Conservation (phyloP, 208 protist genomes). For the Leptomonas pyrrhocoris region DNA sequence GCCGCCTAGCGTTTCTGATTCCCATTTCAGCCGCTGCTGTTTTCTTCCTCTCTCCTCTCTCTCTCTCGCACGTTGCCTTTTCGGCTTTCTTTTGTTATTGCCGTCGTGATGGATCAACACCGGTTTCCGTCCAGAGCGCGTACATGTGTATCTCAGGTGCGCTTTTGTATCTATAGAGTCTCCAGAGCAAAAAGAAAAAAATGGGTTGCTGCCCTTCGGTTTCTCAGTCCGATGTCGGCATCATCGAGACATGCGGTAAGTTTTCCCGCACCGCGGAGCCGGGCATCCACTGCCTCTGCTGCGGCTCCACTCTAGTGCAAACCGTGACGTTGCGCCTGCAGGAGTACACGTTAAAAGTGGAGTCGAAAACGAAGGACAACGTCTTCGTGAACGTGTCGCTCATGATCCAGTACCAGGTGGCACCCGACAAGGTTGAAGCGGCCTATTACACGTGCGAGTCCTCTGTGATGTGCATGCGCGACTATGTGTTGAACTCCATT, state of each 20-base stretch:
- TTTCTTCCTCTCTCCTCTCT: too few species aligned
- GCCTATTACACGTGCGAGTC: conserved; percentile 55
- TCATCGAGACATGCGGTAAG: conserved; percentile 70
- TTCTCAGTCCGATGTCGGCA: conserved; percentile 58
- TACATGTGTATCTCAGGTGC: too few species aligned
- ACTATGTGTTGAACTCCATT: conserved; percentile 78
- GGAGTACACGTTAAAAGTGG: conserved; percentile 41
- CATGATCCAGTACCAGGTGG: conserved; percentile 64
- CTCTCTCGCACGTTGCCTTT: too few species aligned
- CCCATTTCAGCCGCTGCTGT: too few species aligned
- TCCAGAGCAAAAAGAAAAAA: conserved; percentile 2
- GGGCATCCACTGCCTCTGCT: conserved; percentile 64
- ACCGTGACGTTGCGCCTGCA: conserved; percentile 51
- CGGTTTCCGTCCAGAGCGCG: too few species aligned
- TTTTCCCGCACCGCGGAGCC: conserved; percentile 52
- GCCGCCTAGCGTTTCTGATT: too few species aligned
- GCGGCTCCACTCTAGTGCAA: conserved; percentile 37
- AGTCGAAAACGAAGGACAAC: conserved; percentile 90
- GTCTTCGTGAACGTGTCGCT: conserved; percentile 73
- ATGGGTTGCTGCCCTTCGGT: conserved; percentile 56
- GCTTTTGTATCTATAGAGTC: too few species aligned
- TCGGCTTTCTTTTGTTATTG: too few species aligned
- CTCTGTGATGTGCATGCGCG: conserved; percentile 49
- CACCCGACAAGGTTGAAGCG: conserved; percentile 38
- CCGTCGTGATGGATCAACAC: too few species aligned